phyloP scores from a whole-genome alignment of 257 asterid genomes.

The Penstemon barbatus region DNA sequence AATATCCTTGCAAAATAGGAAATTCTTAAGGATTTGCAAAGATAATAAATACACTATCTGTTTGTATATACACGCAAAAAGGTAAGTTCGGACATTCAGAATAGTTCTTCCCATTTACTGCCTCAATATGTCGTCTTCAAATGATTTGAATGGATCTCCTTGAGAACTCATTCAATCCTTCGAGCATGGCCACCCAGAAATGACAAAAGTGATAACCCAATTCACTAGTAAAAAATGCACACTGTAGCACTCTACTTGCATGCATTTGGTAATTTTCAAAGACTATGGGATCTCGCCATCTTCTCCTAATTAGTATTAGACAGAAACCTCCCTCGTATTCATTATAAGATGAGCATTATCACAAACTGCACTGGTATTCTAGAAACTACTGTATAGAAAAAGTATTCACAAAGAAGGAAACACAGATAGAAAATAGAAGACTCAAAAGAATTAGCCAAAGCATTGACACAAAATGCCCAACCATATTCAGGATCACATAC shows the following conservation, averaged over 20 bases:
- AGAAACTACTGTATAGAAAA: neutral
- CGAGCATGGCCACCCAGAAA: neutral
- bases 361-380: neutral
- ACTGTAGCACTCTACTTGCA: too few species aligned
- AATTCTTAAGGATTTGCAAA: conserved; percentile 4
- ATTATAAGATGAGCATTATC: neutral
- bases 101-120: neutral
- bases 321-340: neutral
- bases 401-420: neutral
- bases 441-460: neutral
- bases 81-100: neutral
- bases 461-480: neutral
- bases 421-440: neutral
- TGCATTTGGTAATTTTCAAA: neutral
- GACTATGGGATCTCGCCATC: neutral
- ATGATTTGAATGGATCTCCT: neutral
- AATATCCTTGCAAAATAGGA: conserved; percentile 12
- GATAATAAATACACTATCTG: neutral
- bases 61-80: conserved; percentile 7
- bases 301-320: neutral
- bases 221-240: too few species aligned
- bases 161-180: neutral
- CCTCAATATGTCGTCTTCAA: neutral
- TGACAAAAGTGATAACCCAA: neutral
- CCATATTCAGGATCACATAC: neutral